Percentiles rank a stretch among this genome's conserved stretches.
These are phyloP conservation scores for Colletotrichum lindemuthianum DNA, from an alignment of 2,329 filamentous ascomycete genomes.

Conservation along the genomic window DNA sequence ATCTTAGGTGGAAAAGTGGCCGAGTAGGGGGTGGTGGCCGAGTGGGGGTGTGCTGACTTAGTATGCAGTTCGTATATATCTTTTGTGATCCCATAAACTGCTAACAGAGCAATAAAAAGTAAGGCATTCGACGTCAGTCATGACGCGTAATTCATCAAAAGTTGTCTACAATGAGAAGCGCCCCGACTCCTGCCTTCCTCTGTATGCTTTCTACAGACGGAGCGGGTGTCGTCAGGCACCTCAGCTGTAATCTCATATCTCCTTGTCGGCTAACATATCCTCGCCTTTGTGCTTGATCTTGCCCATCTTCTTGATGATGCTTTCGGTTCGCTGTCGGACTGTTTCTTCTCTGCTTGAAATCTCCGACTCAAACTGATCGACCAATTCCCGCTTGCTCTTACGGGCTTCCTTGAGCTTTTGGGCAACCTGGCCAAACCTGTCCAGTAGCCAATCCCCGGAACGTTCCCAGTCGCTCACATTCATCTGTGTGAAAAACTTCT, in stretches of 20 bases:
- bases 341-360: conserved; percentile 64
- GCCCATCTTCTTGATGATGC: conserved; percentile 64
- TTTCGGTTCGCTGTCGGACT: conserved; percentile 62
- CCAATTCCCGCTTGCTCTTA: conserved; percentile 58
- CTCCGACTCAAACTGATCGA: conserved; percentile 64
- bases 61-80: too few relatives aligned
- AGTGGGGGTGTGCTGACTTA: too few relatives aligned
- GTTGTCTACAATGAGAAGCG: too few relatives aligned
- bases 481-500: conserved; percentile 63
- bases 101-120: conserved; percentile 5
- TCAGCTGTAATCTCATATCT: conserved; percentile 37
- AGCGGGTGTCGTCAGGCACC: not conserved
- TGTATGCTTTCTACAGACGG: too few relatives aligned
- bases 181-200: too few relatives aligned
- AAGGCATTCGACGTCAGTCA: too few relatives aligned
- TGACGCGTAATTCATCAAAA: too few relatives aligned
- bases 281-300: conserved; percentile 67
- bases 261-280: conserved; percentile 62
- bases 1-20: too few relatives aligned
- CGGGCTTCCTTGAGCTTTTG: conserved; percentile 59
- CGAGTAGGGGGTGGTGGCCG: too few relatives aligned
- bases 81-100: too few relatives aligned
- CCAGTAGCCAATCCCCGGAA: conserved; percentile 69
- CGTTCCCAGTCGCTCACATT: conserved; percentile 67
- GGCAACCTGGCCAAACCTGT: conserved; percentile 62